Base-by-base conservation (phyloP, 768 basidiomycete genomes). In the Dictyophora rubrovolvata region DNA sequence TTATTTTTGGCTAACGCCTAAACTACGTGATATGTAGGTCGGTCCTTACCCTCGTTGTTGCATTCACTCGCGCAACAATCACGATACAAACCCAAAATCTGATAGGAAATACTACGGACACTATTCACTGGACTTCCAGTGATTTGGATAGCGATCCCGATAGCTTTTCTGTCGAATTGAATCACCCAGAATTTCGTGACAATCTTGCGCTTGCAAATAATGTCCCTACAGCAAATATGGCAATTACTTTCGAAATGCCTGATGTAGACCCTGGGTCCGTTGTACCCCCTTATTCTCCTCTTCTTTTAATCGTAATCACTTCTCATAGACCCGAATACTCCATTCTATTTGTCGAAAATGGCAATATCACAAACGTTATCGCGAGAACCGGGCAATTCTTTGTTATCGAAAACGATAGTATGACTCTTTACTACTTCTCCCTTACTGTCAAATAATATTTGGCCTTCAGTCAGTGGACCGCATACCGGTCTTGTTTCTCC, bases 161-260 rank as follows among this genome's bases (percentile, higher is more conserved):
- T 1, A 10, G n/a, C 3, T 59, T 59, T 51, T 5, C 33, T 21
- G 34, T 59, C 4, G 57, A 59, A 42, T 36, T 59, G 23, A 59
- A 22, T 16, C 50, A 59, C 22, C 28, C n/a, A 2, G 5, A 17
- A 1, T 59, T 59, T 33, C 33, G 51, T 47, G 7, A n/a, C 1
- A 47, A 51, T 14, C 52, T 59, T 33, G 57, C 57, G 20, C 12
- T 59, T 51, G 57, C 49, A 16, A 59, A 59, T 48, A 59, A 50
- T 37, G 35, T 59, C 36, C 49, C 34, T 48, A 59, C 57, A 20
- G 21, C 49, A 11, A 8, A 34, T 2, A 23, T 33, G 16, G 21
- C 18, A 22, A 12, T 37, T 14, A 33, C 49, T 12, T 59, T 59
- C 50, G 2, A 17, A 35, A 8, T 52, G 23, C 57, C 57, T 20